phyloP scores from a whole-genome alignment of 2,329 filamentous ascomycete genomes.

The Coleophoma eucalyptorum region DNA sequence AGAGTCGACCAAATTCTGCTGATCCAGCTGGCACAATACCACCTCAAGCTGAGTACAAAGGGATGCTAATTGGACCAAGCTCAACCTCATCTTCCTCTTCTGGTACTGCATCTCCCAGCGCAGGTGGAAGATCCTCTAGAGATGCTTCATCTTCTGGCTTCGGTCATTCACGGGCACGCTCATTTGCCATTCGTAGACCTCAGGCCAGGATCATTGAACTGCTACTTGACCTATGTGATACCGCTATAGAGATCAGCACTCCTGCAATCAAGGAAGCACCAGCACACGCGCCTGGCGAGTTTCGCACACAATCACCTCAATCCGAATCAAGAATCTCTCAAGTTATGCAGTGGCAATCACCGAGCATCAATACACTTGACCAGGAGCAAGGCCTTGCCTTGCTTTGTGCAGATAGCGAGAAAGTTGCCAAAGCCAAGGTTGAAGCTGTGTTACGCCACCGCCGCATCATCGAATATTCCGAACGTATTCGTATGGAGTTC shows the following conservation, averaged over 20 bases:
- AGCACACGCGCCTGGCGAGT: conserved; percentile 64
- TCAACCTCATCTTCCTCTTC: conserved; percentile 65
- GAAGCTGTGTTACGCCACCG: conserved; percentile 90
- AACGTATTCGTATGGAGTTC: conserved; percentile 92
- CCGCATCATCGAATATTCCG: conserved; percentile 90
- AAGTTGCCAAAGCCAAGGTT: conserved; percentile 79
- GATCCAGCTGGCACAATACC: conserved; percentile 37
- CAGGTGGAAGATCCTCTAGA: conserved; percentile 67
- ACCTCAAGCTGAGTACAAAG: conserved; percentile 79
- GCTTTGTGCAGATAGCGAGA: conserved; percentile 87
- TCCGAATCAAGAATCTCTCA: conserved; percentile 94
- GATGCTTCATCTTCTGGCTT: conserved; percentile 65
- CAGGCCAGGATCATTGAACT: conserved; percentile 92
- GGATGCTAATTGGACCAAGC: conserved; percentile 75
- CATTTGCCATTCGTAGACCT: conserved; percentile 87
- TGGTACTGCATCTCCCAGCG: conserved; percentile 66
- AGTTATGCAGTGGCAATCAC: conserved; percentile 94
- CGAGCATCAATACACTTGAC: conserved; percentile 84
- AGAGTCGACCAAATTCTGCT: conserved; percentile 58
- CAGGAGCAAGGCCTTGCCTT: conserved; percentile 87
- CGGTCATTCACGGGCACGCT: conserved; percentile 76
- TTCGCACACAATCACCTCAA: conserved; percentile 90
- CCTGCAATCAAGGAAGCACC: conserved; percentile 86
- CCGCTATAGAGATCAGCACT: conserved; percentile 88
- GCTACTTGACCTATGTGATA: conserved; percentile 92